Base-by-base conservation (phyloP, 495 filamentous ascomycete species). In the Podospora pseudocomata region DNA sequence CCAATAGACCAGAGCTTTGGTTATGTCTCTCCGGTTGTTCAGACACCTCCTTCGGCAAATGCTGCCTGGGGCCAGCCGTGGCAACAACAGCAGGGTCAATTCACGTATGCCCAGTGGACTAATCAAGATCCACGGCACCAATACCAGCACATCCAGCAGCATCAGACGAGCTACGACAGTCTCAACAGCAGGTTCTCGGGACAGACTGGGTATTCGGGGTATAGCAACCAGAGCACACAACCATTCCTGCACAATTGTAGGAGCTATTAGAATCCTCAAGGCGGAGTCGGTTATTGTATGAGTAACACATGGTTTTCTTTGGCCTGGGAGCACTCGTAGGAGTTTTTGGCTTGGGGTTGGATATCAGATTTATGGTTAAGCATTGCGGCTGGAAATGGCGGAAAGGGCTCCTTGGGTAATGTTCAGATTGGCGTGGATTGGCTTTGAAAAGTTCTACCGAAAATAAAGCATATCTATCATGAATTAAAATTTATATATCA, bases 161-260 rank as follows among this genome's bases (percentile, higher is more conserved):
- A 67, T 26, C 61, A 64, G 7, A 58, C 66, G 5, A 75, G 70
- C 27, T 27, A 71, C 32, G 61, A 39, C 58, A 75, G 73, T 60
- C 4, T 72, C 58, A 70, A 68, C 63, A 72, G 68, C 39, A 39
- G 59, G 4, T 72, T 66, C 30, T 70, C 67, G 26, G 63, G 63
- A 20, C 57, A 61, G 20, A 68, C 68, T 0, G 66, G 65, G 2
- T 63, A 67, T 19, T 68, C 67, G 26, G 27, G 2, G 11, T 56
- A 65, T 16, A 71, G 66, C 32, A 63, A 64, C 26, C 64, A 69
- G 57, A 73, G 71, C 28, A 60, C 62, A 5, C 59, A 73, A 32
- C 67, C 71, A 5, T 69, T 71, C 49, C 58, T 71, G n/a, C 27
- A 39, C 0, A 28, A 49, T 3, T 57, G 66, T 18, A 34, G 56